Conservation (phyloP, 2,329 filamentous ascomycete species). For the Alternaria metachromatica region DNA sequence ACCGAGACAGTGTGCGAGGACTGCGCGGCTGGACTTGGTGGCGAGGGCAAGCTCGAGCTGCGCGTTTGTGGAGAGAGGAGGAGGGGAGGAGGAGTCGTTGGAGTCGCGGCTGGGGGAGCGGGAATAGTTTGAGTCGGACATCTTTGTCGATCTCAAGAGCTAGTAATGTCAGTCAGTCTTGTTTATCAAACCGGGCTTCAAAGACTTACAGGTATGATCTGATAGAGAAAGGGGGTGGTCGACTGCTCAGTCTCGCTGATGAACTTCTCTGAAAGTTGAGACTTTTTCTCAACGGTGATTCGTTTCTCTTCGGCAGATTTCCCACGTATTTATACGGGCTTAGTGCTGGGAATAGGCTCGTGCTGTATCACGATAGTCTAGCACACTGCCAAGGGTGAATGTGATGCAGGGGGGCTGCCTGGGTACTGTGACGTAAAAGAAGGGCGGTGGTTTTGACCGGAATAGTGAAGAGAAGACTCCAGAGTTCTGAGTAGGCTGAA, state of each 20-base stretch:
- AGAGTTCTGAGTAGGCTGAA: not conserved
- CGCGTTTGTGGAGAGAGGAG: not conserved
- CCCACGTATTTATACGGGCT: not conserved
- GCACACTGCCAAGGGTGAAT: not conserved
- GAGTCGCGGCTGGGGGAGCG: not conserved
- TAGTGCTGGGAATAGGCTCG: not conserved
- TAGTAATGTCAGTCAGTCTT: not conserved
- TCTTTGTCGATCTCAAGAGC: not conserved
- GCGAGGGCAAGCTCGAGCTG: not conserved
- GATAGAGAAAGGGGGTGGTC: not conserved
- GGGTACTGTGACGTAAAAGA: not conserved
- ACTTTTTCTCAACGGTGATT: not conserved
- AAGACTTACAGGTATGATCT: not conserved
- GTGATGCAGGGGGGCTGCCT: not conserved
- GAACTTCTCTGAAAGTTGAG: not conserved
- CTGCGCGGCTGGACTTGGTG: not conserved
- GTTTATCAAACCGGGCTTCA: not conserved
- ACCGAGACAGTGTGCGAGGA: slow-evolving; percentile 7
- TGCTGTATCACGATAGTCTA: not conserved
- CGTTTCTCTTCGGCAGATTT: not conserved
- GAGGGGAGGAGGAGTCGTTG: not conserved
- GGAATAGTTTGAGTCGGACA: not conserved
- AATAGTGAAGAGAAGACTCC: not conserved
- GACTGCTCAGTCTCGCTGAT: not conserved
- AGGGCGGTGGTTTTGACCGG: not conserved